Base-by-base conservation (phyloP, 805 yeast species). In the Tetrapisispora nanseiensis region DNA sequence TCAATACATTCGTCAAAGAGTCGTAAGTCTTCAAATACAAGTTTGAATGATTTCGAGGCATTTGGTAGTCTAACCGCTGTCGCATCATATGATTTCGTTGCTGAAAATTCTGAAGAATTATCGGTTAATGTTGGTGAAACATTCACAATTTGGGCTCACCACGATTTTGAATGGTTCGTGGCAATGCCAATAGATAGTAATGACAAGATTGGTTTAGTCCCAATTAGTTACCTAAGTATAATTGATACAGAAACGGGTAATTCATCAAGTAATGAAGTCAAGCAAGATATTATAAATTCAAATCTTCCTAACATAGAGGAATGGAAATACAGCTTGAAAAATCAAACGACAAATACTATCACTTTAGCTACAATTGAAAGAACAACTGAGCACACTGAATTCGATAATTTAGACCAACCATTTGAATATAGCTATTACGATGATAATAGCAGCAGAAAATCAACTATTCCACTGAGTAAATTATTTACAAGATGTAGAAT, bases 151-250 rank as follows among this genome's bases (percentile, higher is more conserved):
- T 90, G 95, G 64, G 99, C 99, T 2, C 97, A 90, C 62, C 94
- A 90, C 58, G 86, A 86, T 42, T 82, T 71, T 49, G 99, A 92
- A 66, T 92, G 99, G 98, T 89, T 87, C 54, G 90, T 92, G 45
- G 97, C 97, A 4, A 92, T 92, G 60, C 96, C 96, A 11, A 83
- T 92, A 29, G 92, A 89, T 46, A 71, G 96, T 41, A 69, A 89
- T 32, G 97, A 97, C 18, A 97, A 97, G 1, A 97, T 97, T 0
- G 98, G 98, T 1, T 70, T 92, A 36, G 92, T 92, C 8, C 98
- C 99, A 0, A 89, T 85, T 5, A 75, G 84, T 18, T 92, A 84
- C 55, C 90, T 92, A 21, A 83, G 86, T 56, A 73, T 90, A 27
- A 77, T 90, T 31, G 95, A 92, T 61, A 71, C 86, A 45, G 69